These are phyloP conservation scores for Penicillium hesseltinei DNA, from an alignment of 2,329 filamentous ascomycete genomes.

Conservation along the genomic window DNA sequence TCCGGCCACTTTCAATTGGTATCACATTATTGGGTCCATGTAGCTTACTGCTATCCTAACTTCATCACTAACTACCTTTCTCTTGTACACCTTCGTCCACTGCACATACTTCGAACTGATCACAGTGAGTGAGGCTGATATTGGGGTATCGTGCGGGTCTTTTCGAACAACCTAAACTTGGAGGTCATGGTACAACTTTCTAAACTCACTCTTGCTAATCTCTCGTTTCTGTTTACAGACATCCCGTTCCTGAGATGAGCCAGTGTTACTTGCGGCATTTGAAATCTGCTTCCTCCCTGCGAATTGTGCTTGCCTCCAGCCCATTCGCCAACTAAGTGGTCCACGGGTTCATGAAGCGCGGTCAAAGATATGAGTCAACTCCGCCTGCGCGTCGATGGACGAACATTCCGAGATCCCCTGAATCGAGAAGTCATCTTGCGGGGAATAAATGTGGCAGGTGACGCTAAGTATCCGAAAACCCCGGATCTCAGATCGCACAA, in stretches of 20 bases:
- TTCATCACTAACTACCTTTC: not conserved
- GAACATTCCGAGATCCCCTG: slow-evolving; percentile 74
- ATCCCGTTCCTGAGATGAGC: not conserved
- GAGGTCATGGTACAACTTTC: not conserved
- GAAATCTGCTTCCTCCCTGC: not conserved
- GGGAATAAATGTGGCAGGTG: slow-evolving; percentile 90
- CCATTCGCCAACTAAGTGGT: not conserved
- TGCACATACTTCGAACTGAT: not conserved
- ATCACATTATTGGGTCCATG: not conserved
- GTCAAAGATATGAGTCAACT: slow-evolving; percentile 41
- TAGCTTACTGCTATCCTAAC: not conserved
- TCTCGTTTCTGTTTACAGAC: not conserved
- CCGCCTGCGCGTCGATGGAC: slow-evolving; percentile 79
- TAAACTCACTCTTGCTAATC: not conserved
- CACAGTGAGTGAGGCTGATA: not conserved
- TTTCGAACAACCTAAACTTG: not conserved
- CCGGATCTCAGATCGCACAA: slow-evolving; percentile 81
- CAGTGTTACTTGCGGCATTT: not conserved
- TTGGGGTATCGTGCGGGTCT: not conserved
- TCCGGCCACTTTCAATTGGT: not conserved
- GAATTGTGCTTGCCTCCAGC: too few species aligned
- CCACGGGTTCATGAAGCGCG: not conserved
- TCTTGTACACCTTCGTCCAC: not conserved
- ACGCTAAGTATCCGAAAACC: slow-evolving; percentile 81
- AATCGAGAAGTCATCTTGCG: slow-evolving; percentile 84